Evolutionary conservation across 202 grass and related monocot species (phyloP).

Genomic region (Dendrocalamus latiflorus): DNA sequence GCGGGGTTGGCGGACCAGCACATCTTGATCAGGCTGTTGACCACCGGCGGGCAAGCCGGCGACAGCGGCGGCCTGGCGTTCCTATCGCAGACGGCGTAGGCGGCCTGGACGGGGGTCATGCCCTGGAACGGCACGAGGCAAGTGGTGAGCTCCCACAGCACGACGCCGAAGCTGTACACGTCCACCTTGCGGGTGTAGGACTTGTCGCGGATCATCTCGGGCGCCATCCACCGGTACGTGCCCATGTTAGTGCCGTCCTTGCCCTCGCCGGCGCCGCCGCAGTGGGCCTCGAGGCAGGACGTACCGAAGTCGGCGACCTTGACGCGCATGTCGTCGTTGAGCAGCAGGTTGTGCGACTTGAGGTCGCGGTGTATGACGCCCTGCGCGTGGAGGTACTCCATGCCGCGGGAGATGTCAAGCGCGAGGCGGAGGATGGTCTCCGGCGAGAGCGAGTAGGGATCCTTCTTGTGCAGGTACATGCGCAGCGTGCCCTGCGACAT

Average conservation of each 20-base stretch:
- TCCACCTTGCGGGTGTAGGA: conserved; percentile 59
- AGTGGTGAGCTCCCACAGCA: conserved; percentile 54
- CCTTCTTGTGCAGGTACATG: conserved; percentile 60
- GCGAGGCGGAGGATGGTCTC: conserved; percentile 46
- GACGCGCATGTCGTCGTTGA: conserved; percentile 50
- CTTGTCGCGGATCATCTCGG: conserved; percentile 55
- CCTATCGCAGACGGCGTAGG: conserved; percentile 41
- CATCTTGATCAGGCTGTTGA: conserved; percentile 48
- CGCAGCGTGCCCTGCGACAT: conserved; percentile 57
- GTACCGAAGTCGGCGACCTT: conserved; percentile 64
- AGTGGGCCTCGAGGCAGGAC: conserved; percentile 52
- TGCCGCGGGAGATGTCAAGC: conserved; percentile 53
- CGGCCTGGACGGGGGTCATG: conserved; percentile 51
- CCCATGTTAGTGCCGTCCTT: conserved; percentile 52
- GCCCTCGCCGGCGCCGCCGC: background rate
- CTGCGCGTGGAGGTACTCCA: conserved; percentile 56
- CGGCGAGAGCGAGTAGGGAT: conserved; percentile 56
- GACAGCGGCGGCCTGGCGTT: conserved; percentile 43
- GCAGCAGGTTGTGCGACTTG: conserved; percentile 59
- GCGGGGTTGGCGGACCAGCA: conserved; percentile 52
- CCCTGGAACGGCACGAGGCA: conserved; percentile 41
- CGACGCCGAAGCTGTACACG: conserved; percentile 66
- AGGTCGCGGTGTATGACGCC: conserved; percentile 62
- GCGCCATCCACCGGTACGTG: conserved; percentile 68
- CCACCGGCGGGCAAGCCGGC: conserved; percentile 31